Percentiles rank a stretch among this genome's conserved stretches.
Conservation (phyloP, 1,139 yeast species). For the Yamadazyma diddensiae region DNA sequence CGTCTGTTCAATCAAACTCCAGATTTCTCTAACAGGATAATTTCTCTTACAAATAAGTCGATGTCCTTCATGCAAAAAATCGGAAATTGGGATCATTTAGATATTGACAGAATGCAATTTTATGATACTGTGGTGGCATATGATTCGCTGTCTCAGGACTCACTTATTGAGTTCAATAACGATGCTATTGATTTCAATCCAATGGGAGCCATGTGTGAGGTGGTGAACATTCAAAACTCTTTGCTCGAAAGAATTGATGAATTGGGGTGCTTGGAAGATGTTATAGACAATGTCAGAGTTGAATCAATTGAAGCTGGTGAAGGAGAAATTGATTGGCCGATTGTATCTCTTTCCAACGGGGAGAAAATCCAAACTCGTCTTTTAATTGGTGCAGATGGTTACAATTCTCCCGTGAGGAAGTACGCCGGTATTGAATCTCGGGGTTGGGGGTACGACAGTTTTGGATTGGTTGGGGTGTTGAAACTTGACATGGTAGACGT, state of each 20-base stretch:
- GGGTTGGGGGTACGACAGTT: slow-evolving; percentile 89
- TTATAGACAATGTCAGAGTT: slow-evolving; percentile 28
- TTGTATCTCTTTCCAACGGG: slow-evolving; percentile 68
- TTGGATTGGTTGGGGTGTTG: slow-evolving; percentile 89
- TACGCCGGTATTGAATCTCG: slow-evolving; percentile 80
- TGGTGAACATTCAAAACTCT: slow-evolving; percentile 76
- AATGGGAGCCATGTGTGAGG: slow-evolving; percentile 86
- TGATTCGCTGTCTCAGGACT: slow-evolving; percentile 65
- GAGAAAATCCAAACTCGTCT: slow-evolving; percentile 63
- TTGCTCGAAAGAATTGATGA: slow-evolving; percentile 57
- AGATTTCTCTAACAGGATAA: slow-evolving; percentile 73
- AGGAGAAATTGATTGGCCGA: slow-evolving; percentile 63
- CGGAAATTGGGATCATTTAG: slow-evolving; percentile 73
- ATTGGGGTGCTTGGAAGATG: slow-evolving; percentile 25
- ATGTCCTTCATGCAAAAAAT: slow-evolving; percentile 58
- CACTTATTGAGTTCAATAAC: slow-evolving; percentile 70
- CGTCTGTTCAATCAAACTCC: slow-evolving; percentile 42
- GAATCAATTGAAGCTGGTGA: slow-evolving; percentile 18
- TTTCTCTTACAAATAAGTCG: slow-evolving; percentile 81
- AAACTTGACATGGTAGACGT: slow-evolving; percentile 68
- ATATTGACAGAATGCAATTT: slow-evolving; percentile 66
- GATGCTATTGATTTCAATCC: slow-evolving; percentile 38
- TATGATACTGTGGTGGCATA: slow-evolving; percentile 84
- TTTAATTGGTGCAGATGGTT: slow-evolving; percentile 94
- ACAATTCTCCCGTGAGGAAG: slow-evolving; percentile 85